Evolutionary conservation across 371 early-diverging fungal genomes (phyloP).

Genomic region (Capillidium rhysosporum): DNA sequence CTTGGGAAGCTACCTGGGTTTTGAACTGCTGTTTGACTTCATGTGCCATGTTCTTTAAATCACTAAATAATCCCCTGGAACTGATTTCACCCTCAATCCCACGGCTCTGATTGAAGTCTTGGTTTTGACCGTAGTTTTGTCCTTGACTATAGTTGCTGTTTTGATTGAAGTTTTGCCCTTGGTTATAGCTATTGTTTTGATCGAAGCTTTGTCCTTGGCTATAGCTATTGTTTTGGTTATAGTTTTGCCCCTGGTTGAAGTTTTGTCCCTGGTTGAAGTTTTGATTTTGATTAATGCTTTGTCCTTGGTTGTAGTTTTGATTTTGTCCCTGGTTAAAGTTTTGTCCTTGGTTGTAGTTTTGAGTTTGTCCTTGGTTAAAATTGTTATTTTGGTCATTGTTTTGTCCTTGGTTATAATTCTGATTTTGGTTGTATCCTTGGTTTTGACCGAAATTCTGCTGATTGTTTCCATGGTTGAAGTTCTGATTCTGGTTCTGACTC

Average conservation of each 20-base stretch:
- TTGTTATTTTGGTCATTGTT: not conserved
- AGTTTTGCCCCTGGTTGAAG: not conserved
- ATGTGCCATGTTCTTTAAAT: constrained; percentile 1
- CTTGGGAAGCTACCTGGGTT: not conserved
- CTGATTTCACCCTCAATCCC: not conserved
- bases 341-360: not conserved
- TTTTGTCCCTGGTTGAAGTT: not conserved
- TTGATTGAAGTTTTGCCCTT: not conserved
- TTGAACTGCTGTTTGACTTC: not conserved
- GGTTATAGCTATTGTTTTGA: not conserved
- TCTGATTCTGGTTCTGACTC: not conserved
- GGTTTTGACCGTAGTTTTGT: not conserved
- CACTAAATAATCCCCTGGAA: not conserved
- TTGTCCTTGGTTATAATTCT: not conserved
- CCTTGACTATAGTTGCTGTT: not conserved
- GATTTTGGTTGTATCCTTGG: not conserved
- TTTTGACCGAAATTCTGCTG: not conserved
- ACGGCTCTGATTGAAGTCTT: not conserved
- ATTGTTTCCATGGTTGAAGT: not conserved
- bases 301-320: not conserved
- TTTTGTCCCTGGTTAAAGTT: not conserved
- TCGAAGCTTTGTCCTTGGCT: not conserved
- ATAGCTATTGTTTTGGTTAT: not conserved
- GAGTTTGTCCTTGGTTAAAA: not conserved
- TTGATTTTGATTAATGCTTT: not conserved